phyloP scores from a whole-genome alignment of 2,329 filamentous ascomycete genomes.

The Scopulariopsis brevicaulis region DNA sequence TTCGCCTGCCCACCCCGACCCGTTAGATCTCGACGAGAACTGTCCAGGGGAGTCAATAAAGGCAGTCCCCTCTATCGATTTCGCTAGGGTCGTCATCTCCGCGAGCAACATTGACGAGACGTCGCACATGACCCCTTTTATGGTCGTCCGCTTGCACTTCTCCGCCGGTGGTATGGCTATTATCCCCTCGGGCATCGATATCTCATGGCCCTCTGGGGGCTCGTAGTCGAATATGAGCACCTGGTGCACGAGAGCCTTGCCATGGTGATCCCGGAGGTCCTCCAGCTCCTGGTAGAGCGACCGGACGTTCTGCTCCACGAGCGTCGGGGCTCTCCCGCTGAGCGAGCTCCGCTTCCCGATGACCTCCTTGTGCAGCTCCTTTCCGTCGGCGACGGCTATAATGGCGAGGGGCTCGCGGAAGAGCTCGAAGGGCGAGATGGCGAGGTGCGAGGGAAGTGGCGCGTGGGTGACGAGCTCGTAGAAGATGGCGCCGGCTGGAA shows the following conservation, averaged over 20 bases:
- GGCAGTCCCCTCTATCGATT: slow-evolving; percentile 59
- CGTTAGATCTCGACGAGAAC: slow-evolving; percentile 18
- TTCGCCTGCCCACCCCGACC: slow-evolving; percentile 26
- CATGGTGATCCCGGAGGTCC: slow-evolving; percentile 59
- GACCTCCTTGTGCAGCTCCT: slow-evolving; percentile 46
- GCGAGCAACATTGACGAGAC: slow-evolving; percentile 63
- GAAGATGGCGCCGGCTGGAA: slow-evolving; percentile 74
- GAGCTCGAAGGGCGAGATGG: slow-evolving; percentile 79
- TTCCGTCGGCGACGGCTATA: slow-evolving; percentile 74
- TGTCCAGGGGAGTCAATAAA: slow-evolving; percentile 67
- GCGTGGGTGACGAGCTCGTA: slow-evolving; percentile 78
- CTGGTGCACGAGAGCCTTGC: slow-evolving; percentile 66
- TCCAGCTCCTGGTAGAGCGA: slow-evolving; percentile 57
- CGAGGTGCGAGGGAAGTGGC: slow-evolving; percentile 67
- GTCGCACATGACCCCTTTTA: slow-evolving; percentile 72
- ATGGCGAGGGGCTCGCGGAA: slow-evolving; percentile 77
- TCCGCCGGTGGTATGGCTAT: slow-evolving; percentile 58
- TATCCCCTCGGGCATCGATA: slow-evolving; percentile 55
- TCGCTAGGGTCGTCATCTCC: slow-evolving; percentile 65
- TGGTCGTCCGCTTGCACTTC: slow-evolving; percentile 63
- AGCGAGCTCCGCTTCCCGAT: slow-evolving; percentile 44
- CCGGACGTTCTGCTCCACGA: slow-evolving; percentile 43
- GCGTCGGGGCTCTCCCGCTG: slow-evolving; percentile 34
- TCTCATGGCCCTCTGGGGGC: slow-evolving; percentile 30
- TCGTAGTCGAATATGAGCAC: slow-evolving; percentile 70